These are phyloP conservation scores for Arachnomyces sp. DNA, from an alignment of 2,329 filamentous ascomycete genomes.

Conservation along the genomic window DNA sequence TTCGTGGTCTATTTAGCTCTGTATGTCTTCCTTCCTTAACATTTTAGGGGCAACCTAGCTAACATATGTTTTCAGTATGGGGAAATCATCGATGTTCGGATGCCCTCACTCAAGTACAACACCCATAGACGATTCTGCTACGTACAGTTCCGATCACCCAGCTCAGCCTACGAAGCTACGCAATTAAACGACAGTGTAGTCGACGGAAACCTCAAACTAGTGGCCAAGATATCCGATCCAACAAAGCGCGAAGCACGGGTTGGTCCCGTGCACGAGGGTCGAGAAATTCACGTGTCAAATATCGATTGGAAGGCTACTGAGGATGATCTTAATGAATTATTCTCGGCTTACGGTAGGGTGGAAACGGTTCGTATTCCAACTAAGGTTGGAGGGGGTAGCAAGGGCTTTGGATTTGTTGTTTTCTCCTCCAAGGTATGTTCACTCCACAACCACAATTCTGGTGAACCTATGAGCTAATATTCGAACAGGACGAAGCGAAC, in stretches of 20 bases:
- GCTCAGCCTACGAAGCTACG: conserved; percentile 63
- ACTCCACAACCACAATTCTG: neutral
- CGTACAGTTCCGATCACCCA: conserved; percentile 67
- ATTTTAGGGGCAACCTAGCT: neutral
- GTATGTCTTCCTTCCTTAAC: conserved; percentile 21
- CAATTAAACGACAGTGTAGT: conserved; percentile 63
- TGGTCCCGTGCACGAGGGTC: conserved; percentile 74
- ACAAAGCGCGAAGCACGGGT: conserved; percentile 65
- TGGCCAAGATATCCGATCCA: conserved; percentile 79
- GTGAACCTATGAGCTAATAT: conserved; percentile 9
- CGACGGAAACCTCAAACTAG: conserved; percentile 59
- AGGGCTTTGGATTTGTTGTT: conserved; percentile 72
- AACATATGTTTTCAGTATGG: conserved; percentile 48
- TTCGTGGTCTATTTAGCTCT: conserved; percentile 50
- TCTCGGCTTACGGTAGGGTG: conserved; percentile 67
- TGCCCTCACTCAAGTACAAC: conserved; percentile 85
- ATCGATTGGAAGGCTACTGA: conserved; percentile 56
- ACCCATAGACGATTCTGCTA: conserved; percentile 91
- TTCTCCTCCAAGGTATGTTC: conserved; percentile 55
- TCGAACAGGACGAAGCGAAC: conserved; percentile 50
- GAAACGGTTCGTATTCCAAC: conserved; percentile 63
- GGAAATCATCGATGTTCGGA: conserved; percentile 74
- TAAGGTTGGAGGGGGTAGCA: conserved; percentile 58
- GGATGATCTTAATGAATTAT: conserved; percentile 60
- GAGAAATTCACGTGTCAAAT: conserved; percentile 73